Percentiles rank a stretch among this genome's conserved stretches.
These are phyloP conservation scores for Haematococcus lacustris DNA, from an alignment of 139 green algal species.

Conservation along the genomic window DNA sequence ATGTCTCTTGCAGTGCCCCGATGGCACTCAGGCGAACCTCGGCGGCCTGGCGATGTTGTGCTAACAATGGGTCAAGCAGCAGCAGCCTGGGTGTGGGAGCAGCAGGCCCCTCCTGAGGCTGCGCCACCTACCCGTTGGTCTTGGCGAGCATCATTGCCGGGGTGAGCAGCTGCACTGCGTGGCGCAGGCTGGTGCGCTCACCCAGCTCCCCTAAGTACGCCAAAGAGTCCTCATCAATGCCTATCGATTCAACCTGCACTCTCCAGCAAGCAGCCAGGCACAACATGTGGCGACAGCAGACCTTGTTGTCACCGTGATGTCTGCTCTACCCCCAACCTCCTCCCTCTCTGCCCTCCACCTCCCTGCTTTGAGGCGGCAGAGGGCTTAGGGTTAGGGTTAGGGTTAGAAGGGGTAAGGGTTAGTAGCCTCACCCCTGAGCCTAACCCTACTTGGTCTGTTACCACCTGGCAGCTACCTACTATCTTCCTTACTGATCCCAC, in stretches of 20 bases:
- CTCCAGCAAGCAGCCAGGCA: not conserved
- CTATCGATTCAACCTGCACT: conserved; percentile 80
- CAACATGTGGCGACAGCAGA: not conserved
- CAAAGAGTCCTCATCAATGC: conserved; percentile 83
- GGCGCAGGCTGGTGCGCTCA: conserved; percentile 70
- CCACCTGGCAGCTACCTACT: too few species aligned
- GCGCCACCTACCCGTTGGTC: conserved; percentile 70
- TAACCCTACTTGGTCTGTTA: not conserved
- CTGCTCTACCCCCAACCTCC: not conserved
- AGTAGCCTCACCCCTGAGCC: not conserved
- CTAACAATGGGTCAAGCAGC: too few species aligned
- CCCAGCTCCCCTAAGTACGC: conserved; percentile 80
- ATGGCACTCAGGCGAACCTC: too few species aligned
- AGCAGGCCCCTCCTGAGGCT: conserved; percentile 71
- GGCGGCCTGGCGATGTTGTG: too few species aligned
- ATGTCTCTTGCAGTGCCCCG: too few species aligned
- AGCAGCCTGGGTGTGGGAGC: conserved; percentile 83
- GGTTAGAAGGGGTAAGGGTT: too few species aligned
- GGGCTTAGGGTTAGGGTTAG: too few species aligned
- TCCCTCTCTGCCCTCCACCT: not conserved
- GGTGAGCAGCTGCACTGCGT: conserved; percentile 87
- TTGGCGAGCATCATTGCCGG: conserved; percentile 72
- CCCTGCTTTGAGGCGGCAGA: too few species aligned
- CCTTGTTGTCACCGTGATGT: not conserved
- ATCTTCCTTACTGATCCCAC: too few species aligned